phyloP scores from a whole-genome alignment of 371 early-diverging fungal species.

The Apophysomyces sp. region DNA sequence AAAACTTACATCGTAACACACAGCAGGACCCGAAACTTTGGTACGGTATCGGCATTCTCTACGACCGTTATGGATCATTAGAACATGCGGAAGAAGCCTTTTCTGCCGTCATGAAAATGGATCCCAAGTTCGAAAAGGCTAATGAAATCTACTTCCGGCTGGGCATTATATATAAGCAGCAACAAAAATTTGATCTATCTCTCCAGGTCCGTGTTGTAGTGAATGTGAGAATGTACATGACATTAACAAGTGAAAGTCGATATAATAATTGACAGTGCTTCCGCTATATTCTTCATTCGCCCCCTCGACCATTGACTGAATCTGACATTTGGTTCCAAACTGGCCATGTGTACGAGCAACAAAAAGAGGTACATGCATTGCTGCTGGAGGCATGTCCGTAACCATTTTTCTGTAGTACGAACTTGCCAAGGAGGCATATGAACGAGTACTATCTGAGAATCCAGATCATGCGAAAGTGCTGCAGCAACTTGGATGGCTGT shows the following conservation, averaged over 20 bases:
- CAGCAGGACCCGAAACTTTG: slow-evolving; percentile 96
- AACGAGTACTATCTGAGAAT: slow-evolving; percentile 82
- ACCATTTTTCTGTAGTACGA: slow-evolving; percentile 50
- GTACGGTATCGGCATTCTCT: slow-evolving; percentile 96
- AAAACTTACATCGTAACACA: too few relatives aligned
- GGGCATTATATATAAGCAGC: slow-evolving; percentile 94
- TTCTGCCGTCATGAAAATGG: slow-evolving; percentile 81
- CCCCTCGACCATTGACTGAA: slow-evolving; percentile 89
- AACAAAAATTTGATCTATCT: slow-evolving; percentile 81
- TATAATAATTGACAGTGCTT: slow-evolving; percentile 71
- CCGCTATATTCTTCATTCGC: slow-evolving; percentile 78
- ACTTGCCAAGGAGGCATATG: slow-evolving; percentile 87
- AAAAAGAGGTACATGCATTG: slow-evolving; percentile 66
- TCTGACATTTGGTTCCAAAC: slow-evolving; percentile 96
- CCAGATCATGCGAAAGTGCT: slow-evolving; percentile 92
- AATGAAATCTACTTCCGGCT: slow-evolving; percentile 95
- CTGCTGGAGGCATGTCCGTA: background rate
- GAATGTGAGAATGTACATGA: background rate
- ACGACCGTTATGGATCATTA: slow-evolving; percentile 91
- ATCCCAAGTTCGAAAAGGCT: slow-evolving; percentile 87
- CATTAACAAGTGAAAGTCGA: background rate
- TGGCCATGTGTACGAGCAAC: slow-evolving; percentile 91
- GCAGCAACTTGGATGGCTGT: slow-evolving; percentile 94
- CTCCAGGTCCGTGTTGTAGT: slow-evolving; percentile 59
- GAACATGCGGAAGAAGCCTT: slow-evolving; percentile 97